Base-by-base conservation (phyloP, 768 basidiomycete genomes). In the Tephrocybe sp. region DNA sequence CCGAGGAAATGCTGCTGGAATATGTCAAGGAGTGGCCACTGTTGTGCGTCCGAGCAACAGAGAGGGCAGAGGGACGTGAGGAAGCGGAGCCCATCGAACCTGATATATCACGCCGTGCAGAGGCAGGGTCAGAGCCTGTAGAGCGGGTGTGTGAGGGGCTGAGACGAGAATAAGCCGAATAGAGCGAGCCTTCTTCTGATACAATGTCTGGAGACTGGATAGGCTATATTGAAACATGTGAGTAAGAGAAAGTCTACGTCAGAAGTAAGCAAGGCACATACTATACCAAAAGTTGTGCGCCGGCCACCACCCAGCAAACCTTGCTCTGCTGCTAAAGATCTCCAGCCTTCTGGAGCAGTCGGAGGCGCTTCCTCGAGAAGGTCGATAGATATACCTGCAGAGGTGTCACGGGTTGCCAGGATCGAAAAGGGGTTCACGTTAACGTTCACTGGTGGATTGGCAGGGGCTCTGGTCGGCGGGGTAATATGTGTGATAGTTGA, bases 351-450 rank as follows among this genome's bases (percentile, higher is more conserved):
- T 16, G 74, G 74, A 21, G 87, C 81, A 47, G 61, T 61, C 2
- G 88, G 87, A 7, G 88, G 87, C 19, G 75, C 83, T 27, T 87
- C 84, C 52, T 90, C 88, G 13, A 87, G 67, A 5, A 87, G 60
- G 59, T 89, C 85, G 16, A 83, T 75, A 3, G 74, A 66, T 46
- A 83, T 68, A 2, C 54, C 66, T 31, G 64, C 44, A 51, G 60
- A 45, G 56, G 63, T 54, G 65, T 74, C 41, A 66, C 66, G 45
- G 43, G 40, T 49, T 7, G 59, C 51, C 30, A 58, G 19, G 3
- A 45, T 28, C 28, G 52, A 38, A 16, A 57, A 47, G 8, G 62
- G 26, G 9, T 34, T 51, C 27, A 40, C 15, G 15, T 34, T 48
- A 18, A 48, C 39, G 44, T 44, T 36, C 13, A 32, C 35, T 2